A percentile compares a stretch with the other conserved stretches of the same genome.
Conservation (phyloP, 208 protist species). For the Crithidia brevicula region DNA sequence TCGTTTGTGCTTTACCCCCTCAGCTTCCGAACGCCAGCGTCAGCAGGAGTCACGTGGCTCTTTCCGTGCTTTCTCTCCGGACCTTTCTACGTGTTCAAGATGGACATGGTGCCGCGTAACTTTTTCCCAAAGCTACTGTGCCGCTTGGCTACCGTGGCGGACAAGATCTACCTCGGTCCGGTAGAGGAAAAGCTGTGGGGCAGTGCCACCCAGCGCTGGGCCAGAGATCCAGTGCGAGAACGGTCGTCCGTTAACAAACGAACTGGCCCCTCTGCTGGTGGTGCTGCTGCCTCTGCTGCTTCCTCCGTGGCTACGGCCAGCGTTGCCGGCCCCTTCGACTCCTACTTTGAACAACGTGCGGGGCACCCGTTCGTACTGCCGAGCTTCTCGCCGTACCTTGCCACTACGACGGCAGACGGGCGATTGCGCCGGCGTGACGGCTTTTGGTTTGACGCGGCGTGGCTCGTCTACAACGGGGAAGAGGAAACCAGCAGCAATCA, state of each 20-base stretch:
- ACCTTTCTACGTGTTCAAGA: slow-evolving; percentile 82
- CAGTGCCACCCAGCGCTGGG: slow-evolving; percentile 18
- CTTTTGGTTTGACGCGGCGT: slow-evolving; percentile 31
- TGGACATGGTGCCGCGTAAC: slow-evolving; percentile 71
- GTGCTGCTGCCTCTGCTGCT: neutral
- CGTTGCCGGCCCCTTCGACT: neutral
- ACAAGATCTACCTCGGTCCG: slow-evolving; percentile 66
- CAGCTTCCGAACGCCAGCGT: slow-evolving; percentile 47
- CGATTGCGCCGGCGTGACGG: slow-evolving; percentile 9
- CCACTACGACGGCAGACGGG: neutral
- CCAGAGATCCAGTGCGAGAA: neutral
- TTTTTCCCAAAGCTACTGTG: slow-evolving; percentile 79
- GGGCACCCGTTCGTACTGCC: slow-evolving; percentile 12
- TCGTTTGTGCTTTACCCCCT: slow-evolving; percentile 71
- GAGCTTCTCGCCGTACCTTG: slow-evolving; percentile 12
- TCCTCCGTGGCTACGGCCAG: neutral
- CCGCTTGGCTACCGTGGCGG: slow-evolving; percentile 48
- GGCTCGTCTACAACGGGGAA: slow-evolving; percentile 24
- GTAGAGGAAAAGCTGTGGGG: slow-evolving; percentile 22
- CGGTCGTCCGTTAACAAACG: too few species aligned
- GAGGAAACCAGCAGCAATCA: neutral
- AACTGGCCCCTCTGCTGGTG: too few species aligned
- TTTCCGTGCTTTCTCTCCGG: slow-evolving; percentile 69
- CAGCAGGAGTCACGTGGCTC: slow-evolving; percentile 58
- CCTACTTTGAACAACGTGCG: slow-evolving; percentile 8